Conservation (phyloP, 371 early-diverging fungal species). For the Mortierella sp. region DNA sequence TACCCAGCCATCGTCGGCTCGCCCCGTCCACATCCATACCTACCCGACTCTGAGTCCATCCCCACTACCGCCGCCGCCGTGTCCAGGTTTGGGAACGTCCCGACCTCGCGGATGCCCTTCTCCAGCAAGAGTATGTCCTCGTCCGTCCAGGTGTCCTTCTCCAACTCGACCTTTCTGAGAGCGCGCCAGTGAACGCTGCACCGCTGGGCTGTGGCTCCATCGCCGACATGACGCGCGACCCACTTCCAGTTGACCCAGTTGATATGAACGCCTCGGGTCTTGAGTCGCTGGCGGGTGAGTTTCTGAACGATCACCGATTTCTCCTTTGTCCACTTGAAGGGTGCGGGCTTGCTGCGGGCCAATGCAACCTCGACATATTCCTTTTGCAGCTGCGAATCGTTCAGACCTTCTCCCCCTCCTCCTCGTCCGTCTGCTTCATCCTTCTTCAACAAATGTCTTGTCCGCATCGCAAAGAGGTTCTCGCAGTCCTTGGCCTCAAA, state of each 20-base stretch:
- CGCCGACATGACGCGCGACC: constrained; percentile 52
- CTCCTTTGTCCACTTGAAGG: constrained; percentile 45
- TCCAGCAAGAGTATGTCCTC: constrained; percentile 41
- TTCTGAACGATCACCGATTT: constrained; percentile 47
- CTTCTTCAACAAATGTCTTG: neutral
- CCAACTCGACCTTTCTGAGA: constrained; percentile 24
- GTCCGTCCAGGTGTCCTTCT: constrained; percentile 32
- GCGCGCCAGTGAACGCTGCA: constrained; percentile 41
- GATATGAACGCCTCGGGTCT: constrained; percentile 50
- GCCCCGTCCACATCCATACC: neutral
- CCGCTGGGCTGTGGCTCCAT: constrained; percentile 21
- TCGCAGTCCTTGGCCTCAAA: constrained; percentile 24
- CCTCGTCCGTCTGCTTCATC: neutral
- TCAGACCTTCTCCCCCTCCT: neutral
- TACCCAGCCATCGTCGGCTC: constrained; percentile 17
- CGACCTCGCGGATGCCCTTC: constrained; percentile 43
- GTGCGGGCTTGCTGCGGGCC: constrained; percentile 13
- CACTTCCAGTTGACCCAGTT: constrained; percentile 56
- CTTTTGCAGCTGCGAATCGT: constrained; percentile 13
- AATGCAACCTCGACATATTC: constrained; percentile 35
- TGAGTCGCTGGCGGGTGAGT: constrained; percentile 41
- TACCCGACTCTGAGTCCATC: no score
- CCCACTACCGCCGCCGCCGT: neutral
- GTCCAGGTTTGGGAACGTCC: constrained; percentile 21
- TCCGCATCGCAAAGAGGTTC: constrained; percentile 22